These are phyloP conservation scores for Penicillium steckii DNA, from an alignment of 495 filamentous ascomycete genomes.

Conservation along the genomic window DNA sequence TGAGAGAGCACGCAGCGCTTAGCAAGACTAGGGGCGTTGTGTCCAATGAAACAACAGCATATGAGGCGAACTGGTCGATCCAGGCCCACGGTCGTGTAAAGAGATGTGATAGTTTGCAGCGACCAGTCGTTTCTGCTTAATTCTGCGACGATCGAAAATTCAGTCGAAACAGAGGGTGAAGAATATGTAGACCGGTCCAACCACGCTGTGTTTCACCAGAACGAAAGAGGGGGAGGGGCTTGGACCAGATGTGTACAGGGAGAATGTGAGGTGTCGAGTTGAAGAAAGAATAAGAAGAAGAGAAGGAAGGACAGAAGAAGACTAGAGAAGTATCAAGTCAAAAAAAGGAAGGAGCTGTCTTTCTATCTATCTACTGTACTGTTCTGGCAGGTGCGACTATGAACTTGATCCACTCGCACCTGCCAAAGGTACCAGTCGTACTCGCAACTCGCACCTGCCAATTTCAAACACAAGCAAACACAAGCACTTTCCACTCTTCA, in stretches of 20 bases:
- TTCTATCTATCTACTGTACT: too few species aligned
- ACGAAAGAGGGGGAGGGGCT: not conserved
- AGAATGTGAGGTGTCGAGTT: not conserved
- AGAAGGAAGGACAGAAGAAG: not conserved
- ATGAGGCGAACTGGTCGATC: not conserved
- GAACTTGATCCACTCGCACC: not conserved
- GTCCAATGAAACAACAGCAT: slow-evolving; percentile 2
- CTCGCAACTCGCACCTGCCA: too few species aligned
- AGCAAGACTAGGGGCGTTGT: not conserved
- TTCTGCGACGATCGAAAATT: not conserved
- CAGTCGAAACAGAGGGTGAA: not conserved
- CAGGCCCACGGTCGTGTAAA: not conserved
- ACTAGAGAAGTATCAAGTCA: too few species aligned
- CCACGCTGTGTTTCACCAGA: not conserved
- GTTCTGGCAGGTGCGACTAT: too few species aligned
- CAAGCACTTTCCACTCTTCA: not conserved
- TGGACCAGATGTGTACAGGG: not conserved
- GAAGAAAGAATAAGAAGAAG: not conserved
- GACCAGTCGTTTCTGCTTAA: not conserved
- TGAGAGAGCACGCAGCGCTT: slow-evolving; percentile 14
- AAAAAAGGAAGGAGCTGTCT: too few species aligned
- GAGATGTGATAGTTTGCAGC: slow-evolving; percentile 9
- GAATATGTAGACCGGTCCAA: not conserved
- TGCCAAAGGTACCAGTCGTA: not conserved
- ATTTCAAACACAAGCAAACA: too few species aligned